Base-by-base conservation (phyloP, 2,329 filamentous ascomycete genomes). In the Stachybotrys elegans region DNA sequence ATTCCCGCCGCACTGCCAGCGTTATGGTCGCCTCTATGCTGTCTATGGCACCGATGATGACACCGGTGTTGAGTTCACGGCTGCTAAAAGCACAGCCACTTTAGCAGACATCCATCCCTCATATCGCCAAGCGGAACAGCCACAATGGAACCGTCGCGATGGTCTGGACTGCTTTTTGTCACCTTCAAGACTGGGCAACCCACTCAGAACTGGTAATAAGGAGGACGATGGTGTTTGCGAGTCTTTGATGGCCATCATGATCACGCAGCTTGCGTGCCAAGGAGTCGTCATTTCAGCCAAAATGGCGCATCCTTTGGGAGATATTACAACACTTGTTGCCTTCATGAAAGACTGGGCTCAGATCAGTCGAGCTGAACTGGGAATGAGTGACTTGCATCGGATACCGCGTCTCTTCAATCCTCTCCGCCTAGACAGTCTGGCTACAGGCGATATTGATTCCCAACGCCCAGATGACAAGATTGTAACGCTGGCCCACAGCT, bases 261-360 rank as follows among this genome's bases (percentile, higher is more conserved):
- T 56, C 1, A 59, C 57, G 0, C 27, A 51, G 2, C 7, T 58
- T 4, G 47, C 52, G 1, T 55, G 56, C 4, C 54, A 51, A 2
- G 57, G 51, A 1, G 52, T 57, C 21, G 44, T 48, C 2, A 12
- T 59, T 1, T 48, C 49, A 1, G 9, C 50, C 4, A 56, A 56
- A 9, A 48, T 43, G 5, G 35, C 48, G 1, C 57, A 59, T 45
- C 52, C 51, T 17, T 40, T 59, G 1, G 54, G 56, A 7, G 57
- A 59, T 29, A 52, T 51, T 5, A 49, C 51, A 0, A 43, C 49
- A 2, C 40, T 59, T 2, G 34, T 57, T 2, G 4, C 40, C 3
- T 46, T 59, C 5, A 22, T 58, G 3, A 54, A 51, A 12, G 48
- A 56, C 12, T 59, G 56, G 55, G 53, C 56, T 0, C 12, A 9